A percentile compares a stretch with the other conserved stretches of the same genome.
Evolutionary conservation across 495 filamentous ascomycete species (phyloP).

Genomic region (Aspergillus ostianus): DNA sequence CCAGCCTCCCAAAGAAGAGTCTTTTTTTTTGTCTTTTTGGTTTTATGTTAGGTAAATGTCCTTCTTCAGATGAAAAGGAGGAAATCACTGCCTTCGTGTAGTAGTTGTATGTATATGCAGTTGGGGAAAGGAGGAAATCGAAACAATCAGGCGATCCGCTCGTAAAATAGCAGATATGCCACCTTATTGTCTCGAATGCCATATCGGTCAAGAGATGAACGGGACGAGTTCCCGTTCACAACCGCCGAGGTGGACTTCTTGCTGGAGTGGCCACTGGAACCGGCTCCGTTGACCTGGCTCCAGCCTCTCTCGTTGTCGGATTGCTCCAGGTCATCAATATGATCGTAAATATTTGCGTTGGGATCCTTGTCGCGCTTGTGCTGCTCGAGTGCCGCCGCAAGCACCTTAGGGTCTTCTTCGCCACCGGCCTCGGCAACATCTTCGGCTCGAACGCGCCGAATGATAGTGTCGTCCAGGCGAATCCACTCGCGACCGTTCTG

Average conservation of each 20-base stretch:
- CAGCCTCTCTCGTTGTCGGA: slow-evolving; percentile 66
- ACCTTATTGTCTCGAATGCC: slow-evolving; percentile 90
- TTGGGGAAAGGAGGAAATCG: neutral
- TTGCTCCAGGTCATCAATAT: slow-evolving; percentile 61
- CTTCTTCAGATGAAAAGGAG: neutral
- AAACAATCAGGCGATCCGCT: slow-evolving; percentile 57
- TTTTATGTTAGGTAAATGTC: neutral
- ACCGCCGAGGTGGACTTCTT: slow-evolving; percentile 66
- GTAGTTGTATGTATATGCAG: slow-evolving; percentile 2
- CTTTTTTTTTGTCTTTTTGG: neutral
- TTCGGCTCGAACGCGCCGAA: slow-evolving; percentile 79
- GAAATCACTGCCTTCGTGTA: neutral
- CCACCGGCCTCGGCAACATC: slow-evolving; percentile 87
- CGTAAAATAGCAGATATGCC: slow-evolving; percentile 94
- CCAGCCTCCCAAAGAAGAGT: neutral
- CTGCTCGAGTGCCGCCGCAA: slow-evolving; percentile 62
- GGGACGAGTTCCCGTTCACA: slow-evolving; percentile 58
- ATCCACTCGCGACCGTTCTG: slow-evolving; percentile 96
- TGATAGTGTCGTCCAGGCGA: slow-evolving; percentile 88
- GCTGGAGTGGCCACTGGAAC: slow-evolving; percentile 44
- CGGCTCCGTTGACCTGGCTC: slow-evolving; percentile 74
- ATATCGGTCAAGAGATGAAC: slow-evolving; percentile 61
- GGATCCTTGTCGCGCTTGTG: slow-evolving; percentile 58
- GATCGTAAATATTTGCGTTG: slow-evolving; percentile 66
- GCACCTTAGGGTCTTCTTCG: slow-evolving; percentile 71